phyloP scores from a whole-genome alignment of 192 early-diverging fungal species.

The Entomortierella parvispora region DNA sequence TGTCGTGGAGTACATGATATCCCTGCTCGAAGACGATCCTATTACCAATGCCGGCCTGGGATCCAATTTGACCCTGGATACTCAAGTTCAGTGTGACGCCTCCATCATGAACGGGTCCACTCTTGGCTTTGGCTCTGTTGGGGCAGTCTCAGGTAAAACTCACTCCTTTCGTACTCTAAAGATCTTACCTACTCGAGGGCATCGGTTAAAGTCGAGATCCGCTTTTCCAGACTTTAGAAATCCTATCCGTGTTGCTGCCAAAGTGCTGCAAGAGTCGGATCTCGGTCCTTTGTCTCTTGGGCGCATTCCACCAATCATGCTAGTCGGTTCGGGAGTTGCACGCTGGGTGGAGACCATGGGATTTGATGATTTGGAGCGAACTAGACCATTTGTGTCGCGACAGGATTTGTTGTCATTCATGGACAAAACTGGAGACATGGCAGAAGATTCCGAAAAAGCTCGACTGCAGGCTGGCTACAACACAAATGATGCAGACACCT shows the following conservation, averaged over 20 bases:
- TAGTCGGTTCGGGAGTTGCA: slow-evolving; percentile 8
- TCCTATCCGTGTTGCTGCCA: slow-evolving; percentile 68
- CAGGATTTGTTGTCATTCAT: neutral
- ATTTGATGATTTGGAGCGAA: slow-evolving; percentile 7
- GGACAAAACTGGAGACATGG: too few relatives aligned
- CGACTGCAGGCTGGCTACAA: too few relatives aligned
- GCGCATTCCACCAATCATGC: slow-evolving; percentile 59
- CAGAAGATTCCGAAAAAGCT: too few relatives aligned
- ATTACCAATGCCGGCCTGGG: slow-evolving; percentile 67
- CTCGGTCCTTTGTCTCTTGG: slow-evolving; percentile 59
- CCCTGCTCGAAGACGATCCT: slow-evolving; percentile 54
- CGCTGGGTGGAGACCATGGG: slow-evolving; percentile 44
- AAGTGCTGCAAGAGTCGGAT: slow-evolving; percentile 57
- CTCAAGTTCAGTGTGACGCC: slow-evolving; percentile 89
- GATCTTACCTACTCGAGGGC: too few relatives aligned
- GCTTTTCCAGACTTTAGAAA: slow-evolving; percentile 73
- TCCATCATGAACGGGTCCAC: slow-evolving; percentile 73
- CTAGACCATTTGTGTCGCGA: neutral
- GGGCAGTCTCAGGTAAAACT: slow-evolving; percentile 65
- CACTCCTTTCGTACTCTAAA: neutral
- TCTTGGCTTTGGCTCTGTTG: slow-evolving; percentile 83
- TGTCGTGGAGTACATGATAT: slow-evolving; percentile 53
- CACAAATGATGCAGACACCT: too few relatives aligned
- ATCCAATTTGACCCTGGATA: slow-evolving; percentile 80
- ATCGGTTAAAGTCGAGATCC: too few relatives aligned